A percentile compares a stretch with the other conserved stretches of the same genome.
Evolutionary conservation across 2,329 filamentous ascomycete genomes (phyloP).

Genomic region (Stagonosporopsis tanaceti): DNA sequence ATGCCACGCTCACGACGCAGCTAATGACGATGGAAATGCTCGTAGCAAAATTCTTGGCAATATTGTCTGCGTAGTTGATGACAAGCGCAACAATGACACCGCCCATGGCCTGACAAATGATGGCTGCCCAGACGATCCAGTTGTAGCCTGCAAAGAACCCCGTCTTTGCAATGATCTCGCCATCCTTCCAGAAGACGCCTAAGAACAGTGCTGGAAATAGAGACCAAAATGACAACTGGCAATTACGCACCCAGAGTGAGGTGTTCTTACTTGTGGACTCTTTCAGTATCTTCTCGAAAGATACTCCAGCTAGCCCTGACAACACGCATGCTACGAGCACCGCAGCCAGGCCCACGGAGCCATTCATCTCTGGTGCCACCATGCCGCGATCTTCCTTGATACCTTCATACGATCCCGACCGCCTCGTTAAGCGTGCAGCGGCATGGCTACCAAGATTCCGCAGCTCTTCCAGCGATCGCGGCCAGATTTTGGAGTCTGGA

Average conservation of each 20-base stretch:
- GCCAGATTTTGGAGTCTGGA: conserved; percentile 60
- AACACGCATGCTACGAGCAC: conserved; percentile 80
- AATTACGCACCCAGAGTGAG: conserved; percentile 92
- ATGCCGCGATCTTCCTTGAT: conserved; percentile 71
- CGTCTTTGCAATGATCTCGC: conserved; percentile 78
- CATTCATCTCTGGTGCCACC: conserved; percentile 71
- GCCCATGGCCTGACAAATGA: conserved; percentile 81
- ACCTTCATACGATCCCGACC: conserved; percentile 87
- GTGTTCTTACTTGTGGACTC: conserved; percentile 75
- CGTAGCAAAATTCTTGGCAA: conserved; percentile 92
- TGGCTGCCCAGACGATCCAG: conserved; percentile 85
- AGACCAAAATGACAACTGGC: conserved; percentile 94
- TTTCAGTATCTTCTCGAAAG: conserved; percentile 91
- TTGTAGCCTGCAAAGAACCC: conserved; percentile 98
- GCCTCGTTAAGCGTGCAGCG: conserved; percentile 61
- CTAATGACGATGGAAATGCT: conserved; percentile 91
- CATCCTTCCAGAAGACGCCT: conserved; percentile 87
- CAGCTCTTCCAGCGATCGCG: conserved; percentile 79
- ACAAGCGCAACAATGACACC: conserved; percentile 84
- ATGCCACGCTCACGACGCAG: conserved; percentile 82
- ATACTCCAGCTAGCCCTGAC: conserved; percentile 85
- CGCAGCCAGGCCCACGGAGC: conserved; percentile 78
- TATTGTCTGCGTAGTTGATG: conserved; percentile 86
- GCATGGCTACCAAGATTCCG: conserved; percentile 67
- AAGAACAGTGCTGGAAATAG: conserved; percentile 87